phyloP scores from a whole-genome alignment of 345 rosid genomes.

The Gossypium rotundifolium region DNA sequence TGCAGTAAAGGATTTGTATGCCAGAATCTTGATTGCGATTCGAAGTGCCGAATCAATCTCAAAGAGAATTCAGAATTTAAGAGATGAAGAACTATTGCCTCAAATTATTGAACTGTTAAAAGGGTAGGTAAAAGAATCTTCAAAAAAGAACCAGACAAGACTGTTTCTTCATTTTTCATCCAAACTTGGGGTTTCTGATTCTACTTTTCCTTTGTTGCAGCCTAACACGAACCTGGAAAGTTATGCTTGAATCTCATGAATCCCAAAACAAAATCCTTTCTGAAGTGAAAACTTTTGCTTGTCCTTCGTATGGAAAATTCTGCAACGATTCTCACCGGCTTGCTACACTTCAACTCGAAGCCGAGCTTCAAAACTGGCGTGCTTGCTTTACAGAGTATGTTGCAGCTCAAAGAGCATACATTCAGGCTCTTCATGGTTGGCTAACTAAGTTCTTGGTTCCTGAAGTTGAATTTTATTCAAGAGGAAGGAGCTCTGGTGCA shows the following conservation, averaged over 20 bases:
- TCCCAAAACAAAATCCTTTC: constrained; percentile 55
- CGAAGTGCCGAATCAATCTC: constrained; percentile 67
- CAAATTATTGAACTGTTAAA: constrained; percentile 57
- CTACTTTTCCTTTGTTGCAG: constrained; percentile 27
- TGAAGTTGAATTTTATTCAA: constrained; percentile 51
- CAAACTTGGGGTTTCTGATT: constrained; percentile 13
- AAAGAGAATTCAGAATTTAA: constrained; percentile 49
- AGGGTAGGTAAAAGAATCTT: constrained; percentile 39
- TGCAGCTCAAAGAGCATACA: constrained; percentile 51
- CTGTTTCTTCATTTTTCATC: neutral
- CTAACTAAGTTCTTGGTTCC: constrained; percentile 58
- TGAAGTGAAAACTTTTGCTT: constrained; percentile 54
- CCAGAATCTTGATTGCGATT: constrained; percentile 63
- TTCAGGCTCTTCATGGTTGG: constrained; percentile 56
- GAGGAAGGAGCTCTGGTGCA: constrained; percentile 33
- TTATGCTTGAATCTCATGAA: constrained; percentile 66
- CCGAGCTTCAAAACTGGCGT: constrained; percentile 60
- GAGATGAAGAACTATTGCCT: constrained; percentile 67
- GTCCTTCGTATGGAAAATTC: constrained; percentile 48
- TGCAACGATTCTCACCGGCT: constrained; percentile 60
- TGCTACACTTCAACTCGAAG: constrained; percentile 73
- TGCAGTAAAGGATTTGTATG: constrained; percentile 55
- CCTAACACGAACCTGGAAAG: constrained; percentile 52
- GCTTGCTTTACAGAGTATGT: constrained; percentile 44
- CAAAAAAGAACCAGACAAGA: neutral